Evolutionary conservation across 192 early-diverging fungal genomes (phyloP), one percentile per base, ranked within the genome.

Genomic region (Backusella westeae): DNA sequence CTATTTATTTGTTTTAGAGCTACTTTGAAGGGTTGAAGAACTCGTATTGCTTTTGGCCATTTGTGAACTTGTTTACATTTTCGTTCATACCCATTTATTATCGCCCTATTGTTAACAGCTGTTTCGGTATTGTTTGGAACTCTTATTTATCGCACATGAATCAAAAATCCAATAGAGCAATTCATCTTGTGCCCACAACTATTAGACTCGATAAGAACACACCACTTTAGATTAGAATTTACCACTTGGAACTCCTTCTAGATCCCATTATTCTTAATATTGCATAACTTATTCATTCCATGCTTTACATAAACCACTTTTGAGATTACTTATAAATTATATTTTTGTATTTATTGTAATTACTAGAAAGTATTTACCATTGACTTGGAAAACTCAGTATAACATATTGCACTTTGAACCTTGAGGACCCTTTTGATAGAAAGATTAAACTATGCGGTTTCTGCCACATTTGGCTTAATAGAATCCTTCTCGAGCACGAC

Each of bases 351-450:
- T 56, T 23, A 23, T 56, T 56, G 21, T 56, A 38, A 38, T 38
- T 9, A 38, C 38, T 7, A 10, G 38, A 38, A 3, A 38, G 38
- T n/a, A 56, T 56, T 56, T 56, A 21, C 1, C 9, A 21, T 21
- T 56, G 21, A 19, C n/a, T 5, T 56, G 19, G 2, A 9, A 1
- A 56, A 56, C 42, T 1, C 14, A 56, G 38, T 23, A 56, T 9
- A 8, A 34, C 10, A 42, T 21, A 21, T 56, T 21, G 8, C 32
- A 32, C 21, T 79, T 74, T 85, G 84, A 67, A 91, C 80, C 93
- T 97, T 98, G 85, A 98, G 89, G 74, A 98, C 95, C 97, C 96
- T 89, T 32, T 97, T 96, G 80, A 99, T 95, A 90, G 92, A 99
- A 99, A 76, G 96, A 93, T 76, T 96, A 94, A 72, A 97, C 93